Conservation (phyloP, 345 rosid genomes). For the Adansonia digitata region DNA sequence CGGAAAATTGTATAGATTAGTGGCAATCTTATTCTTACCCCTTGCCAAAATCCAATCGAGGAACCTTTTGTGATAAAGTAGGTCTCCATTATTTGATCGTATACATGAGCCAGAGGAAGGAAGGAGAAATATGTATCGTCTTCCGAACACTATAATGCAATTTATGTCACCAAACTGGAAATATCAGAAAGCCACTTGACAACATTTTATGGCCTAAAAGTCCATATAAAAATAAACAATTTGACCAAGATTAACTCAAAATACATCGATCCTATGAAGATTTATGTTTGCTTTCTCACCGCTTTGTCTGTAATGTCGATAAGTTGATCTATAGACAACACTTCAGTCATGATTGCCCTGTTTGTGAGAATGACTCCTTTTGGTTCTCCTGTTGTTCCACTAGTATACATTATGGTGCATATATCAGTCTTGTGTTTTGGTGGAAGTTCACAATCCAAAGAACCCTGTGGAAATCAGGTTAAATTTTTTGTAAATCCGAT, state of each 20-base stretch:
- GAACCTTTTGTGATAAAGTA: constrained; percentile 75
- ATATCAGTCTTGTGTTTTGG: constrained; percentile 57
- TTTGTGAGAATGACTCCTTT: constrained; percentile 82
- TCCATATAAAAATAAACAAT: background rate
- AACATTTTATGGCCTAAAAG: background rate
- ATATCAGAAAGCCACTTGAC: background rate
- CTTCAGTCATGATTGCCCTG: constrained; percentile 61
- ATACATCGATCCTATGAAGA: too few relatives aligned
- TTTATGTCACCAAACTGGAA: background rate
- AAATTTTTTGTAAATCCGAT: too few relatives aligned
- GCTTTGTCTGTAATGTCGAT: constrained; percentile 50
- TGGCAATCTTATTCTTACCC: constrained; percentile 40
- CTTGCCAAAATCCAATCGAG: constrained; percentile 87
- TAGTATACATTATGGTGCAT: constrained; percentile 92
- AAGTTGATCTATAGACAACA: constrained; percentile 67
- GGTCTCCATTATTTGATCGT: constrained; percentile 75
- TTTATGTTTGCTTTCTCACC: constrained; percentile 33
- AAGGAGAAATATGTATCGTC: constrained; percentile 85
- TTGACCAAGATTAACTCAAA: background rate
- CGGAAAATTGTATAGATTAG: background rate
- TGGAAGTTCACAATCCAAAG: constrained; percentile 54
- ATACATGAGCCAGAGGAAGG: constrained; percentile 89
- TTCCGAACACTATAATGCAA: constrained; percentile 49
- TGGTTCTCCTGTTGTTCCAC: constrained; percentile 98
- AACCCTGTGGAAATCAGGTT: constrained; percentile 38